Base-by-base conservation (phyloP, 768 basidiomycete species). In the Boletus rubescentipes region DNA sequence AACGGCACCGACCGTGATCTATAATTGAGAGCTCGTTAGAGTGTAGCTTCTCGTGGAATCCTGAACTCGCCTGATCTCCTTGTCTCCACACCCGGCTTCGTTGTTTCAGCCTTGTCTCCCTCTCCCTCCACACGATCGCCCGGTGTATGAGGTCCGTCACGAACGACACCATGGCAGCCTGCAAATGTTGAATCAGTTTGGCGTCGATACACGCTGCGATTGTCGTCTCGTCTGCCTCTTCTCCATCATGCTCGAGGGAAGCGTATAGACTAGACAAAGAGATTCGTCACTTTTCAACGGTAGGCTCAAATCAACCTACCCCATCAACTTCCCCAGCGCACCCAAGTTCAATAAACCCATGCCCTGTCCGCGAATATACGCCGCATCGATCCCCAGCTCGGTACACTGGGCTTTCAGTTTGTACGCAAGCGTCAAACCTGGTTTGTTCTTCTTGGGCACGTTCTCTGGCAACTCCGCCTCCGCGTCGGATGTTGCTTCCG, bases 51-150 rank as follows among this genome's bases (percentile, higher is more conserved):
- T 5, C 12, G 44, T 20, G 11, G 34, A 32, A 41, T 26, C 36
- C 10, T n/a, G n/a, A 20, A 48, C 59, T 11, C 46, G 82, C 80
- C 60, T 79, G 72, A 30, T 75, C 73, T 12, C 73, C 72, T 4
- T 74, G 49, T 43, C 77, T 73, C 85, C 87, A 90, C 8, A 76
- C 84, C 60, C 80, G 86, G 43, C 80, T 80, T 18, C 78, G 77
- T 37, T 73, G 72, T 68, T 88, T 89, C 62, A 85, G 63, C 31
- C 71, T 68, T 49, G 73, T 67, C 59, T 87, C 87, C 53, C 84
- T 79, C 60, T 87, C 85, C 38, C 80, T 79, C 35, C 77, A 71
- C 8, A 80, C 71, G 39, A 88, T 77, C 20, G 78, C 73, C 32
- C 74, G 76, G 50, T 80, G 77, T 2, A 86, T 69, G 0, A 83